phyloP scores from a whole-genome alignment of 495 filamentous ascomycete species.

The Penicillium dipodomyicola region DNA sequence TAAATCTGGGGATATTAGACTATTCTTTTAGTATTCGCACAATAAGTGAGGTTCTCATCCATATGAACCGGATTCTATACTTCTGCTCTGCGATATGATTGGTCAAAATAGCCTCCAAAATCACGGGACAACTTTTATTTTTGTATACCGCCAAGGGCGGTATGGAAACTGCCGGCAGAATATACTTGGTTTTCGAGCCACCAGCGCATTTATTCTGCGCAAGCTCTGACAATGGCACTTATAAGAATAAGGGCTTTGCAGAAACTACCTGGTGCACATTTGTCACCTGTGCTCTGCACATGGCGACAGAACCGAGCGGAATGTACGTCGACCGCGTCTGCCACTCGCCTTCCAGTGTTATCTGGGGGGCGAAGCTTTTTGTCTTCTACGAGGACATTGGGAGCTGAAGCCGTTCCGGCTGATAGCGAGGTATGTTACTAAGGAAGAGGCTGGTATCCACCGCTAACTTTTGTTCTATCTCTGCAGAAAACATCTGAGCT shows the following conservation, averaged over 20 bases:
- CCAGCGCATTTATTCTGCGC: conserved; percentile 7
- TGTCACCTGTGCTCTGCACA: conserved; percentile 3
- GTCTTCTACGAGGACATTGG: conserved; percentile 15
- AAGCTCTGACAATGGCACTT: conserved; percentile 29
- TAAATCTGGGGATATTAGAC: not conserved
- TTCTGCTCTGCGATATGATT: not conserved
- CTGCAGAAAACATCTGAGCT: conserved; percentile 15
- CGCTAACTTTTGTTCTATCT: conserved; percentile 2
- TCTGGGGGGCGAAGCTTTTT: conserved; percentile 10
- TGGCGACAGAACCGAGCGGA: conserved; percentile 4
- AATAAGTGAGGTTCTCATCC: not conserved
- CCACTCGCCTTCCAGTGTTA: not conserved
- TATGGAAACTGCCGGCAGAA: conserved; percentile 17
- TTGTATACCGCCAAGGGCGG: conserved; percentile 22
- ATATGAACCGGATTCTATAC: not conserved
- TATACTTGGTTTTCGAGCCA: conserved; percentile 20
- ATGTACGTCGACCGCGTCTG: not conserved
- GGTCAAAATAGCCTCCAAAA: not conserved
- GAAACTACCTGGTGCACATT: conserved; percentile 14
- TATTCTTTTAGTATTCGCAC: not conserved
- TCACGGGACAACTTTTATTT: not conserved
- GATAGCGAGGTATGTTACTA: conserved; percentile 13
- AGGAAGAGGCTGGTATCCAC: not conserved
- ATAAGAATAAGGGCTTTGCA: conserved; percentile 26
- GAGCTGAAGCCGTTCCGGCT: not conserved